Percentiles rank a stretch among this genome's conserved stretches.
These are phyloP conservation scores for Fraxinus angustifolia DNA, from an alignment of 305 asterid species.

Conservation along the genomic window DNA sequence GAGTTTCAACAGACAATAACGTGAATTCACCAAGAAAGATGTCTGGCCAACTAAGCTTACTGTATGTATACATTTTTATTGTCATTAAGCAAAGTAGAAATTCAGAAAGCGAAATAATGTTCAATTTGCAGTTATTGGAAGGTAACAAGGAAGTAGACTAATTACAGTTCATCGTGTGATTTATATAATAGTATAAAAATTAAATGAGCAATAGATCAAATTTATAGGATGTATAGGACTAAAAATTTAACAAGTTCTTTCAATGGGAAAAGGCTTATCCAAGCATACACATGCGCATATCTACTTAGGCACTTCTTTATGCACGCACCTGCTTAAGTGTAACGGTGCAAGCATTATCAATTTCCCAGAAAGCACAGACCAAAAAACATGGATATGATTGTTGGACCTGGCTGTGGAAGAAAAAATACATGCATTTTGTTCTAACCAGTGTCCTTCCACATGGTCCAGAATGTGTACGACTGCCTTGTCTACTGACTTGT, in stretches of 20 bases:
- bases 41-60: slow-evolving; percentile 8
- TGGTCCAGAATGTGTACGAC: neutral
- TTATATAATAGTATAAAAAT: neutral
- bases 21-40: slow-evolving; percentile 17
- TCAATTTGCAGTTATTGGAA: neutral
- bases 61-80: slow-evolving; percentile 2
- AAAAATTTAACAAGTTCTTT: neutral
- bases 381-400: neutral
- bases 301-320: neutral
- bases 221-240: neutral
- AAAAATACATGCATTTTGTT: neutral
- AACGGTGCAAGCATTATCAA: neutral
- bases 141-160: neutral
- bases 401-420: neutral
- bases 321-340: neutral
- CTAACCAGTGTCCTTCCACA: neutral
- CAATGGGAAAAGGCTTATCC: neutral
- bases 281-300: neutral
- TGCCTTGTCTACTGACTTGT: neutral
- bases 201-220: neutral
- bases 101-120: neutral
- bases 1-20: slow-evolving; percentile 14
- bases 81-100: neutral
- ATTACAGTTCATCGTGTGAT: neutral
- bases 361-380: neutral